Evolutionary conservation across 306 rosid genomes (phyloP).

Genomic region (Cucurbita maxima): DNA sequence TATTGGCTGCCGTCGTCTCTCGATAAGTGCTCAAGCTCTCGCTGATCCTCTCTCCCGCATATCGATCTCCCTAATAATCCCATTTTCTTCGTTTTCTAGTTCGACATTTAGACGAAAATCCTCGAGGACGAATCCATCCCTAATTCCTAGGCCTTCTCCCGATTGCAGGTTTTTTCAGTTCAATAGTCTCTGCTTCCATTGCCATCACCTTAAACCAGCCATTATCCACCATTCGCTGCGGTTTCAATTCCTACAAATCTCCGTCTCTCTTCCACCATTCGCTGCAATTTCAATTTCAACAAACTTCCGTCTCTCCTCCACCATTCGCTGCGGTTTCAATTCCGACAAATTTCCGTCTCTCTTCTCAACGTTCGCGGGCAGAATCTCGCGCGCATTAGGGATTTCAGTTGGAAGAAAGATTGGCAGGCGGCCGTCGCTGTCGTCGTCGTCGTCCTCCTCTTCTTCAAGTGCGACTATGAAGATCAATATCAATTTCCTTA

Average conservation of each 20-base stretch:
- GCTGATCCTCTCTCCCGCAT: not conserved
- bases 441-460: too few species aligned
- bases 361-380: not conserved
- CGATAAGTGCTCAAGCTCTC: constrained; percentile 4
- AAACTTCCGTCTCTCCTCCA: too few species aligned
- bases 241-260: too few species aligned
- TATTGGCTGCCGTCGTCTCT: constrained; percentile 41
- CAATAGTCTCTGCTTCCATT: too few species aligned
- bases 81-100: not conserved
- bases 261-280: too few species aligned
- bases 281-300: too few species aligned
- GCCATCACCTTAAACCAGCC: too few species aligned
- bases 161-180: not conserved
- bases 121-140: not conserved
- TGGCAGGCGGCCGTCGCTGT: too few species aligned
- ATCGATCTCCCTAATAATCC: not conserved
- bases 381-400: not conserved
- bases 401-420: not conserved
- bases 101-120: not conserved
- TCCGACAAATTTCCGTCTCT: not conserved
- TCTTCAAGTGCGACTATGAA: too few species aligned
- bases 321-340: not conserved
- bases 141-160: not conserved
- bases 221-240: too few species aligned
- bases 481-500: too few species aligned